phyloP scores from a whole-genome alignment of 768 basidiomycete species.

The Tricholoma hemisulphureum region DNA sequence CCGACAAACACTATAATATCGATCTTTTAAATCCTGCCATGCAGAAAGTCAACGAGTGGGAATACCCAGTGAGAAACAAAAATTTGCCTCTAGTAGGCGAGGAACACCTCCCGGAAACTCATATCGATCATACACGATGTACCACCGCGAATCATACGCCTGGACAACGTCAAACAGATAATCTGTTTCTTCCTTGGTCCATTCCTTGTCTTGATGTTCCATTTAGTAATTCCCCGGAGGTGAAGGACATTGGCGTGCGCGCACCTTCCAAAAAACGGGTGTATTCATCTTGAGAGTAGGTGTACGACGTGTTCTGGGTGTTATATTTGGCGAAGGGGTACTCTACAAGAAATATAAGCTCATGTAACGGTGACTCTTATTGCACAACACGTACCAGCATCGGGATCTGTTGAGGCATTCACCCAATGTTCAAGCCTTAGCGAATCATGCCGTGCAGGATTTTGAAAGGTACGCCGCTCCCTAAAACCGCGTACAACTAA shows the following conservation, averaged over 20 bases:
- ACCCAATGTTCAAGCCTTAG: conserved; percentile 84
- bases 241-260: conserved; percentile 10
- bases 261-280: conserved; percentile 71
- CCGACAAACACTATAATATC: conserved; percentile 90
- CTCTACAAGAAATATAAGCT: conserved; percentile 39
- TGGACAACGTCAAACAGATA: conserved; percentile 80
- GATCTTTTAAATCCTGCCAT: conserved; percentile 83
- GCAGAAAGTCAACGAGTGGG: conserved; percentile 1
- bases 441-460: conserved; percentile 63
- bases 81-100: conserved; percentile 69
- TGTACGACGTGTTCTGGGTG: conserved; percentile 57
- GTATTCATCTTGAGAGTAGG: conserved; percentile 88
- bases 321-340: conserved; percentile 87
- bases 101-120: conserved; percentile 56
- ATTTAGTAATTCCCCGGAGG: neutral
- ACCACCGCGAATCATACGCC: conserved; percentile 87
- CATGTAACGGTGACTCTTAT: neutral
- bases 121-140: conserved; percentile 88
- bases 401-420: conserved; percentile 55
- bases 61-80: neutral
- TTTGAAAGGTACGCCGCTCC: conserved; percentile 75
- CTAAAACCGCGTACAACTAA: conserved; percentile 36
- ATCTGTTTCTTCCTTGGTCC: conserved; percentile 93
- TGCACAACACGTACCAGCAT: conserved; percentile 44
- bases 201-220: conserved; percentile 61